Evolutionary conservation across 495 filamentous ascomycete genomes (phyloP), one percentile per base, ranked within the genome.

Genomic region (Aspergillus heteromorphus): DNA sequence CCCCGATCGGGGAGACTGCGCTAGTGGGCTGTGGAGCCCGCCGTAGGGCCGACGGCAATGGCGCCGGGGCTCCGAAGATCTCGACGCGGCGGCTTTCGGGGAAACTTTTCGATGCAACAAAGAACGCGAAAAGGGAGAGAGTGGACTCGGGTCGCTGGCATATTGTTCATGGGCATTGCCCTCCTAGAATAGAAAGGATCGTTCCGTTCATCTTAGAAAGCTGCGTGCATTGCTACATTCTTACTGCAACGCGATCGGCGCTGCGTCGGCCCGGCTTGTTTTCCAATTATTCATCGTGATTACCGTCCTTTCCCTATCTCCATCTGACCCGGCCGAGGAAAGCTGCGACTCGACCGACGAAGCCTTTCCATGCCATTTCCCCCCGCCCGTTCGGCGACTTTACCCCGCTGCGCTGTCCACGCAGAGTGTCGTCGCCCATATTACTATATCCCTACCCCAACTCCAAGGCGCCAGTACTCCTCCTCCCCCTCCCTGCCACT

Each of bases 401-500:
- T 69, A 70, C 71, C 72, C 71, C 72, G 70, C 72, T 64, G 62
- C 45, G 54, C 53, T 55, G 61, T 41, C 40, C 54, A 47, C 56
- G 55, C 53, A 56, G 54, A 58, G 21, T 41, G 53, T 53, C 49
- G n/a, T n/a, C n/a, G n/a, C n/a, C n/a, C n/a, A n/a, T n/a, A n/a
- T n/a, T n/a, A 49, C 42, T 48, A 47, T 34, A 47, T 55, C n/a
- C 31, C n/a, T 49, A 40, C 31, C 50, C 29, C 30, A 47, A 40
- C 13, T 54, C 54, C 11, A 9, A 1, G 48, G 29, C 34, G 21
- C 50, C 34, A 19, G 36, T 48, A 17, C 51, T 38, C 45, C 45
- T 51, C n/a, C 30, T 38, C 49, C 29, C 17, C 20, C 41, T 36
- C 54, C 45, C 42, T 45, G 43, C 34, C n/a, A n/a, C 40, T 40